Conservation (phyloP, 345 rosid species). For the Gossypium arboreum region DNA sequence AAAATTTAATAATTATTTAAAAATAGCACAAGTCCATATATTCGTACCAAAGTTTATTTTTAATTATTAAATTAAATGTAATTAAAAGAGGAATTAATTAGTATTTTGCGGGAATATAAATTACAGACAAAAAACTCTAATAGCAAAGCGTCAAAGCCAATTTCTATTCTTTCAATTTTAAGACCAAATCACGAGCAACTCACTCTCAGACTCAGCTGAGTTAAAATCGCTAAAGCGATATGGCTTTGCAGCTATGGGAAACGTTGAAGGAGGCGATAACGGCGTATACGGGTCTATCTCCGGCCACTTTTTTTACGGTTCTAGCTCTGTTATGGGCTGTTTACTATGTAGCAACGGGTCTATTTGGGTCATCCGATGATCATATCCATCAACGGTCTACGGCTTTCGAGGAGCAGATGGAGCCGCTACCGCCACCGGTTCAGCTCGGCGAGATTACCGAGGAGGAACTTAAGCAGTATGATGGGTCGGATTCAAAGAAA, state of each 20-base stretch:
- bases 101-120: background rate
- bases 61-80: too few species aligned
- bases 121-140: background rate
- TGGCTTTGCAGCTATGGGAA: constrained; percentile 91
- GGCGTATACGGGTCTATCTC: constrained; percentile 85
- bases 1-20: too few species aligned
- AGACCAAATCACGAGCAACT: background rate
- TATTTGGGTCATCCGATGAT: constrained; percentile 53
- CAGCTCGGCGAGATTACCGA: constrained; percentile 86
- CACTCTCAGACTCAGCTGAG: background rate
- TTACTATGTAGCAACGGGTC: constrained; percentile 63
- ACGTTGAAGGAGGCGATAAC: constrained; percentile 75
- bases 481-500: constrained; percentile 75
- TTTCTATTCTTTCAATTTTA: background rate
- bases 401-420: constrained; percentile 45
- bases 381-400: constrained; percentile 41
- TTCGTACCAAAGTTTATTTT: too few species aligned
- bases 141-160: background rate
- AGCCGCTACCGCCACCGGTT: constrained; percentile 81
- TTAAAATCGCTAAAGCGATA: constrained; percentile 13
- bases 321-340: constrained; percentile 63
- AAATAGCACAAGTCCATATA: too few species aligned
- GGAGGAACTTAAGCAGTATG: constrained; percentile 79
- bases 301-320: constrained; percentile 68
- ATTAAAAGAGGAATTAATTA: too few species aligned